phyloP scores from a whole-genome alignment of 2,329 filamentous ascomycete species.

The Venturia nashicola region DNA sequence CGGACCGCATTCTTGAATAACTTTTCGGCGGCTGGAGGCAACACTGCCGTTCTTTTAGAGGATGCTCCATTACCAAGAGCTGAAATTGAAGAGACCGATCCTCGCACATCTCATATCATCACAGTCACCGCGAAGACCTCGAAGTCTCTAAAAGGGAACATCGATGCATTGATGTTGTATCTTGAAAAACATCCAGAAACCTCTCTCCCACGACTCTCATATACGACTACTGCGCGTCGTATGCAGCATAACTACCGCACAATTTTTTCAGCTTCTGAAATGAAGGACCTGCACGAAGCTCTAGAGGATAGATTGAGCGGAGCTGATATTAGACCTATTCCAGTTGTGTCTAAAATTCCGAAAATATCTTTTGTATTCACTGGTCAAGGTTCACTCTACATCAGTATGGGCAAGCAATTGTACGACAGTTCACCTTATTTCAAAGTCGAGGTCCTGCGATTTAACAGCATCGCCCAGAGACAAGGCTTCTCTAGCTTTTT shows the following conservation, averaged over 20 bases:
- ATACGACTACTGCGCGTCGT: slow-evolving; percentile 18
- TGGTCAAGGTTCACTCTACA: slow-evolving; percentile 23
- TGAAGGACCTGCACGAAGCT: slow-evolving; percentile 31
- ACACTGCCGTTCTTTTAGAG: slow-evolving; percentile 20
- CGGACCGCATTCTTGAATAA: slow-evolving; percentile 22
- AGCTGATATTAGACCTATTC: slow-evolving; percentile 12
- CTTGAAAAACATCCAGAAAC: slow-evolving; percentile 12
- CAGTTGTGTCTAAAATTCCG: slow-evolving; percentile 11
- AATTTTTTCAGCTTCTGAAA: slow-evolving; percentile 16
- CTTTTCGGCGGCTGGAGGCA: slow-evolving; percentile 26
- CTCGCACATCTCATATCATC: slow-evolving; percentile 13
- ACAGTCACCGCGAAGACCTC: slow-evolving; percentile 14
- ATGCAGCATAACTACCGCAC: slow-evolving; percentile 15
- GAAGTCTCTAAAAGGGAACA: slow-evolving; percentile 13
- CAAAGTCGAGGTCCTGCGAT: slow-evolving; percentile 18
- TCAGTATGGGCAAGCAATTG: slow-evolving; percentile 18
- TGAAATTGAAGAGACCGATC: slow-evolving; percentile 20
- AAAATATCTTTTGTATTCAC: slow-evolving; percentile 27
- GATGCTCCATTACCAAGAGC: slow-evolving; percentile 20
- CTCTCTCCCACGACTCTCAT: slow-evolving; percentile 14
- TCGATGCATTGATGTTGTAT: slow-evolving; percentile 10
- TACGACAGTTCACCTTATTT: slow-evolving; percentile 19
- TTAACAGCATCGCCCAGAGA: slow-evolving; percentile 18
- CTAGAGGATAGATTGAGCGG: slow-evolving; percentile 35
- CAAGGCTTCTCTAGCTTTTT: slow-evolving; percentile 22